Evolutionary conservation across 305 asterid species (phyloP).

Genomic region (Rubia balearica): DNA sequence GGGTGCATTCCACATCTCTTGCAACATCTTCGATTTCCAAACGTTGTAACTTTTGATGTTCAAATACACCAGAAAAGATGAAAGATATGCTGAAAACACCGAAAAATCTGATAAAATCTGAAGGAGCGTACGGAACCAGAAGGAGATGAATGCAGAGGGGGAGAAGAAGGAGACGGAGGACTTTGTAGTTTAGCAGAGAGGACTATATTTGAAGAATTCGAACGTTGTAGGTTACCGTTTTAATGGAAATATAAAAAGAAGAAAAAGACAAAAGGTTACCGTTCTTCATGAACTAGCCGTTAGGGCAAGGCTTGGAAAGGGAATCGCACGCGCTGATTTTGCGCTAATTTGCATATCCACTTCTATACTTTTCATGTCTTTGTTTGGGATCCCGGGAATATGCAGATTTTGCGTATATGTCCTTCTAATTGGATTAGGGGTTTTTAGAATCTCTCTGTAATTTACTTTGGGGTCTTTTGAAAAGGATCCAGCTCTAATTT

Average conservation of each 20-base stretch:
- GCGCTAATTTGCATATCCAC: neutral
- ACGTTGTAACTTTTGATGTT: neutral
- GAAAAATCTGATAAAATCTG: conserved; percentile 2
- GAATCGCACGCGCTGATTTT: neutral
- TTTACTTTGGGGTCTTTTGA: too few species aligned
- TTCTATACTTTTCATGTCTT: conserved; percentile 2
- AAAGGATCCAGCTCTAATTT: too few species aligned
- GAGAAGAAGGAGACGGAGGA: conserved; percentile 16
- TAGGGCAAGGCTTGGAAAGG: conserved; percentile 17
- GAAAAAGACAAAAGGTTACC: conserved; percentile 28
- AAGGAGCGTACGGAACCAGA: conserved; percentile 5
- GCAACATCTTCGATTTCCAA: conserved; percentile 42
- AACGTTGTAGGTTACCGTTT: conserved; percentile 68
- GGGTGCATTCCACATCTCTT: conserved; percentile 91
- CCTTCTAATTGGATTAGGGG: neutral
- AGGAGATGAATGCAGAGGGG: neutral
- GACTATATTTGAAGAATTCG: conserved; percentile 28
- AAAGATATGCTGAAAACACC: conserved; percentile 7
- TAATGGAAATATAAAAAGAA: neutral
- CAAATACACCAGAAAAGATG: too few species aligned
- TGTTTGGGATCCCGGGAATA: neutral
- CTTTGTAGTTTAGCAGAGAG: conserved; percentile 25
- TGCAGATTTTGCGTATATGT: neutral
- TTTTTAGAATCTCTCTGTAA: too few species aligned
- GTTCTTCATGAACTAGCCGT: conserved; percentile 59